A percentile compares a stretch with the other conserved stretches of the same genome.
phyloP scores from a whole-genome alignment of 768 basidiomycete species.

The Suillus plorans region DNA sequence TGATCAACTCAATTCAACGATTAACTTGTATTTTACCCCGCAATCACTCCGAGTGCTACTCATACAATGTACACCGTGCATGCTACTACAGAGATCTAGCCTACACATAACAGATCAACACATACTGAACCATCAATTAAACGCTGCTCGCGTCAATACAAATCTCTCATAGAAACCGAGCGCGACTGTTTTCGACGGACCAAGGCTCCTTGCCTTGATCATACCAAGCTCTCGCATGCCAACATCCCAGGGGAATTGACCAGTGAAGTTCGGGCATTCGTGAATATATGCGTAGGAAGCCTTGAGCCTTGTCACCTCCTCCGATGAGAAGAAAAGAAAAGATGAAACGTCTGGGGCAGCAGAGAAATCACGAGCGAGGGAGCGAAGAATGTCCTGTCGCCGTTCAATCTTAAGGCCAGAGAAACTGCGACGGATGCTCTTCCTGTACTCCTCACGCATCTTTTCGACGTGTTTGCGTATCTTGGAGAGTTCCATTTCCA shows the following conservation, averaged over 20 bases:
- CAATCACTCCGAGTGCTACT: background rate
- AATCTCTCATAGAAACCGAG: conserved; percentile 45
- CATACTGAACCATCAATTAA: conserved; percentile 1
- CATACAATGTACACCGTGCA: background rate
- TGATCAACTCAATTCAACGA: background rate
- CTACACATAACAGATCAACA: background rate
- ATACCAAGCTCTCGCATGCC: conserved; percentile 51
- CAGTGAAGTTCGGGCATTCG: conserved; percentile 23
- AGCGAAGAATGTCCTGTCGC: conserved; percentile 49
- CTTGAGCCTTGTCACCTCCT: conserved; percentile 36
- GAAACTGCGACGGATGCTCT: conserved; percentile 30
- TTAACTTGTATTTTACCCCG: background rate
- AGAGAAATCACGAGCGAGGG: conserved; percentile 42
- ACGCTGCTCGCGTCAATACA: conserved; percentile 23
- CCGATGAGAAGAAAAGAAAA: conserved; percentile 25
- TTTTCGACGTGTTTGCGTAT: conserved; percentile 43
- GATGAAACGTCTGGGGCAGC: conserved; percentile 31
- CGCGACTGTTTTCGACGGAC: conserved; percentile 40
- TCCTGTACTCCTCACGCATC: conserved; percentile 29
- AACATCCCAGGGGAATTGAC: conserved; percentile 54
- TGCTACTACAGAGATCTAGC: background rate
- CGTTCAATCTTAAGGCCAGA: conserved; percentile 39
- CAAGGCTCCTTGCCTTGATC: conserved; percentile 50
- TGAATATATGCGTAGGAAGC: conserved; percentile 53
- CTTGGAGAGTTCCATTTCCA: conserved; percentile 34